Base-by-base conservation (phyloP, 2,329 filamentous ascomycete species). In the Aschersonia sp. region DNA sequence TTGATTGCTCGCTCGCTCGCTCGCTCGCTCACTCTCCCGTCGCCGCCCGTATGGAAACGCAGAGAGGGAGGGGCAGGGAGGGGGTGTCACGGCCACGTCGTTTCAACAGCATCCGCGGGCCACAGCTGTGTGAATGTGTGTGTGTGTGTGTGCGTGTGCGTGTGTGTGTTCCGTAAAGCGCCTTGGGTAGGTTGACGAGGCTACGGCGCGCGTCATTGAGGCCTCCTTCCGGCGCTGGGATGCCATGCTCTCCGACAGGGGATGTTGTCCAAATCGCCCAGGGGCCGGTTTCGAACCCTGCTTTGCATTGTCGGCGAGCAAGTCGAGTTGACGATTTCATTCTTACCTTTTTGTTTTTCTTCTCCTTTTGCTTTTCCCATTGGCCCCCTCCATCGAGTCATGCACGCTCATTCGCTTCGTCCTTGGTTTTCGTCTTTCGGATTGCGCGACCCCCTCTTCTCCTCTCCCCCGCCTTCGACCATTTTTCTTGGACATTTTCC, bases 261-360 rank as follows among this genome's bases (percentile, higher is more conserved):
- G 30, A 30, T 29, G 30, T n/a, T 10, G 41, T 44, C 29, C 38
- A 45, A 20, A 29, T 41, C 42, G 35, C 48, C 48, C 44, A 40
- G 45, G 45, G 48, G 20, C 45, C 30, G n/a, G 38, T 42, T 50
- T 50, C 43, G 45, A 40, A 47, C 45, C 45, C 20, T 28, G 43
- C 35, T 38, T 38, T 38, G 35, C 35, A 38, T 38, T 38, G 7
- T 9, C 35, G 7, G 35, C 35, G 35, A 38, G 35, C 35, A 7
- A 38, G 12, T 9, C 12, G 35, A 38, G 12, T 12, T 7, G 35
- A 7, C 7, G 7, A 9, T 38, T 38, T 3, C 35, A 7, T 2
- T 38, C 3, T 9, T 38, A 12, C 35, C 12, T 38, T 38, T 7
- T 4, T 12, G 7, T 38, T 38, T 38, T 7, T 12, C 35, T 9